A percentile compares a stretch with the other conserved stretches of the same genome.
Evolutionary conservation across 345 rosid genomes (phyloP).

Genomic region (Leavenworthia alabamica): DNA sequence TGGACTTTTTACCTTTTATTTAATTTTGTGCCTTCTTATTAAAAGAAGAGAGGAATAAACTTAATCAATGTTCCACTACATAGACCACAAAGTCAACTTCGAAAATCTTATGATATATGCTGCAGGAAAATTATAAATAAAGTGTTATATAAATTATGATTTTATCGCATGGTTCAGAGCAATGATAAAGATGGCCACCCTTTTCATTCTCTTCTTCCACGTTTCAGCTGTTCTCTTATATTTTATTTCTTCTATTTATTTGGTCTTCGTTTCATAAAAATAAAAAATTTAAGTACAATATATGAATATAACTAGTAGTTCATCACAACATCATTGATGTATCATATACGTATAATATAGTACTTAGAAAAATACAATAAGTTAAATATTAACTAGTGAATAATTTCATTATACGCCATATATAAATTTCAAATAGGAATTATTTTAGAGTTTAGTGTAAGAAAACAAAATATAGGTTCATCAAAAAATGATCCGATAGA

Average conservation of each 20-base stretch:
- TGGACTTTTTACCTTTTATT: slow-evolving; percentile 20
- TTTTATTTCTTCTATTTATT: not conserved
- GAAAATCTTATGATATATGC: slow-evolving; percentile 12
- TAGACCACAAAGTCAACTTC: slow-evolving; percentile 30
- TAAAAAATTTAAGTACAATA: not conserved
- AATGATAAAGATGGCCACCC: slow-evolving; percentile 21
- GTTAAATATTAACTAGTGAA: not conserved
- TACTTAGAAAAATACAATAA: not conserved
- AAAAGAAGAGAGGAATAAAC: slow-evolving; percentile 15
- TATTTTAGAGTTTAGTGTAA: not conserved
- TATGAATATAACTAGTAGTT: not conserved
- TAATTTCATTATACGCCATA: not conserved
- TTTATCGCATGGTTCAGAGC: slow-evolving; percentile 24
- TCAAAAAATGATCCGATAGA: not conserved
- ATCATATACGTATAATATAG: not conserved
- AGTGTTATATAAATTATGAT: slow-evolving; percentile 24
- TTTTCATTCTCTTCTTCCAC: slow-evolving; percentile 14
- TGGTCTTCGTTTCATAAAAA: not conserved
- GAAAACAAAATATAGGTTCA: not conserved
- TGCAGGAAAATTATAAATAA: slow-evolving; percentile 12
- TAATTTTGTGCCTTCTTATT: slow-evolving; percentile 29
- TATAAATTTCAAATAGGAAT: not conserved
- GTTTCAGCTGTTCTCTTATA: slow-evolving; percentile 4
- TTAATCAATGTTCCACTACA: slow-evolving; percentile 28
- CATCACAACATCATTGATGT: not conserved